phyloP scores from a whole-genome alignment of 2,329 filamentous ascomycete genomes.

The Ophiosphaerella korrae region DNA sequence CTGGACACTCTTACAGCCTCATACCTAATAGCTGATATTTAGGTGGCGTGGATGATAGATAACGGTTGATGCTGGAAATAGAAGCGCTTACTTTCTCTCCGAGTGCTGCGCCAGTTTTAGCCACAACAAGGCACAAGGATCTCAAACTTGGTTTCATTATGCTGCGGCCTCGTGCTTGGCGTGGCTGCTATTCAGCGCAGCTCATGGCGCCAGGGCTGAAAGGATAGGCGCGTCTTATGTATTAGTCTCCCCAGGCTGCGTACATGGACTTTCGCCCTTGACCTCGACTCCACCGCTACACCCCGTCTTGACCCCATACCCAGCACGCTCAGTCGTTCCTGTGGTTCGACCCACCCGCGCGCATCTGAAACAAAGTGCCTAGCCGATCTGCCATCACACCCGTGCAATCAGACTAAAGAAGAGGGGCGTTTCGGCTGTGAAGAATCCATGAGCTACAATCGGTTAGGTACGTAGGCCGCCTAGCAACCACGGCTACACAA shows the following conservation, averaged over 20 bases:
- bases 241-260: too few species aligned
- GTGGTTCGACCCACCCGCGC: constrained; percentile 35
- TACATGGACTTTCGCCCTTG: too few species aligned
- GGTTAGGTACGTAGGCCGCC: constrained; percentile 40
- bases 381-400: constrained; percentile 27
- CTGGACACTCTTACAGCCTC: too few species aligned
- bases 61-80: constrained; percentile 7
- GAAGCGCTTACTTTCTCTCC: constrained; percentile 11
- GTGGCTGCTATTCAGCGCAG: not conserved
- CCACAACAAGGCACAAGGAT: constrained; percentile 9
- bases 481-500: constrained; percentile 9
- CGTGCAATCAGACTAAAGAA: not conserved
- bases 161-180: constrained; percentile 8
- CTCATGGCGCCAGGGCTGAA: not conserved
- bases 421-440: constrained; percentile 5
- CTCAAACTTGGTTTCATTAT: constrained; percentile 1
- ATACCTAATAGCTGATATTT: too few species aligned
- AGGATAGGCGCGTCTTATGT: too few species aligned
- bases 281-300: too few species aligned
- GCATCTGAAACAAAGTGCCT: constrained; percentile 34
- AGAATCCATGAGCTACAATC: constrained; percentile 43
- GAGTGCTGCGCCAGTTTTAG: constrained; percentile 12
- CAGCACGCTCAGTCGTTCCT: constrained; percentile 31
- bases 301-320: not conserved
- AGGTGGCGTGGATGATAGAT: too few species aligned